A percentile compares a stretch with the other conserved stretches of the same genome.
phyloP scores from a whole-genome alignment of 768 basidiomycete genomes.

The Termitomyces sp. region DNA sequence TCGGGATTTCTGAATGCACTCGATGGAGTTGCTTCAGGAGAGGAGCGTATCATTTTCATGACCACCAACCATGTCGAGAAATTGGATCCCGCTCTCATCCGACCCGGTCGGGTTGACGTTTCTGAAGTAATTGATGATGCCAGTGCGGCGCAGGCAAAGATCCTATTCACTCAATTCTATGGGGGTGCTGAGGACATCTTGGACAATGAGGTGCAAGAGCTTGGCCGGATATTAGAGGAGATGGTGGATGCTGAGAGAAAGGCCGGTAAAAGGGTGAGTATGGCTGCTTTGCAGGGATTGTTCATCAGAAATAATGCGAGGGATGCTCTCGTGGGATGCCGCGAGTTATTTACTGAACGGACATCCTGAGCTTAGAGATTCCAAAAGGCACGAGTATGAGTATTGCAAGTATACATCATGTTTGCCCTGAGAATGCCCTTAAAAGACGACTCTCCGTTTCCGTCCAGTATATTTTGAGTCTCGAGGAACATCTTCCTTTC shows the following conservation, averaged over 20 bases:
- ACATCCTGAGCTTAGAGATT: constrained; percentile 8
- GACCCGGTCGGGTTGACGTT: constrained; percentile 93
- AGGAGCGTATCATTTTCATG: constrained; percentile 98
- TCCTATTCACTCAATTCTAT: constrained; percentile 84
- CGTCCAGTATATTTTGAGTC: constrained; percentile 93
- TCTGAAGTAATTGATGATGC: constrained; percentile 84
- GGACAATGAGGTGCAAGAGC: constrained; percentile 28
- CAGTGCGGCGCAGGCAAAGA: constrained; percentile 69
- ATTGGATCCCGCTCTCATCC: constrained; percentile 91
- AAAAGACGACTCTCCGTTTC: constrained; percentile 79
- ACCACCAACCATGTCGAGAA: constrained; percentile 94
- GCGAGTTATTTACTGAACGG: constrained; percentile 35
- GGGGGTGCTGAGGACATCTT: constrained; percentile 36
- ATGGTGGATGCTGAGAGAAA: constrained; percentile 50
- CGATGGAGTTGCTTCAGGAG: constrained; percentile 96
- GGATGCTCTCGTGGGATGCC: constrained; percentile 49
- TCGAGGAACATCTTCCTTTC: constrained; percentile 78
- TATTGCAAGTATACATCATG: constrained; percentile 14
- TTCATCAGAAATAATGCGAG: constrained; percentile 75
- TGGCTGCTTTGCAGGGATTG: constrained; percentile 93
- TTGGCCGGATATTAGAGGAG: constrained; percentile 49
- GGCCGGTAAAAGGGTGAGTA: constrained; percentile 66
- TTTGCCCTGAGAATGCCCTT: constrained; percentile 13
- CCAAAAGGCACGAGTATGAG: constrained; percentile 1
- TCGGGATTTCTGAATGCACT: constrained; percentile 96